These are phyloP conservation scores for Hypoxylon sp. DNA, from an alignment of 2,329 filamentous ascomycete species.

Conservation along the genomic window DNA sequence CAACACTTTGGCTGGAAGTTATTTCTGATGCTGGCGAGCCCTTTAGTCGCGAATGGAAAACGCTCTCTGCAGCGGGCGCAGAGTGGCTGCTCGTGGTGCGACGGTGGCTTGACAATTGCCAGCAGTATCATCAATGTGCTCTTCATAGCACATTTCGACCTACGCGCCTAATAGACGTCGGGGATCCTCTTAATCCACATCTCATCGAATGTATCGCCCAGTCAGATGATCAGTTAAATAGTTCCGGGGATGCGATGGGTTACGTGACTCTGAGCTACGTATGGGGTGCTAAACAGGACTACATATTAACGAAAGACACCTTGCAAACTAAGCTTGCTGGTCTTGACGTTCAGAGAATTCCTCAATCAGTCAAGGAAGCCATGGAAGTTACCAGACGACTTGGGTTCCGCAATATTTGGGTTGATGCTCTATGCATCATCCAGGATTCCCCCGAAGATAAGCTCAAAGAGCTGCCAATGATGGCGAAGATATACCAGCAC, in stretches of 20 bases:
- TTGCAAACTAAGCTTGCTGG: slow-evolving; percentile 8
- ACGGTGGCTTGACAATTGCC: slow-evolving; percentile 20
- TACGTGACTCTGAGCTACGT: slow-evolving; percentile 25
- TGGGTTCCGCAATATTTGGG: slow-evolving; percentile 20
- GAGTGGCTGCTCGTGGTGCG: slow-evolving; percentile 14
- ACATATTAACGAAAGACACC: slow-evolving; percentile 12
- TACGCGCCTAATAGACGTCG: slow-evolving; percentile 24
- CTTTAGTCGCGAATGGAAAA: slow-evolving; percentile 21
- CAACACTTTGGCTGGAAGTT: slow-evolving; percentile 20
- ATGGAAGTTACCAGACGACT: slow-evolving; percentile 18
- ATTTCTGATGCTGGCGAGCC: slow-evolving; percentile 3
- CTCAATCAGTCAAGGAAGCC: slow-evolving; percentile 12
- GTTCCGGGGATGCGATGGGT: not conserved
- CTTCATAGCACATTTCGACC: slow-evolving; percentile 9
- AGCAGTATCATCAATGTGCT: slow-evolving; percentile 12
- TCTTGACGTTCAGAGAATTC: slow-evolving; percentile 11
- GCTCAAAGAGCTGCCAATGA: slow-evolving; percentile 13
- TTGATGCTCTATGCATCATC: slow-evolving; percentile 25
- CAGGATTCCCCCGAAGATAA: slow-evolving; percentile 23
- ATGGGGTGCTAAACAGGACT: slow-evolving; percentile 22
- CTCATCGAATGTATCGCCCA: slow-evolving; percentile 9
- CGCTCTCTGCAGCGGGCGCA: slow-evolving; percentile 4
- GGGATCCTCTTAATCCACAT: slow-evolving; percentile 12
- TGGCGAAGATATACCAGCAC: slow-evolving; percentile 27
- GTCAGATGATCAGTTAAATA: not conserved